These are phyloP conservation scores for Sporothrix luriei DNA, from an alignment of 2,329 filamentous ascomycete species.

Conservation along the genomic window DNA sequence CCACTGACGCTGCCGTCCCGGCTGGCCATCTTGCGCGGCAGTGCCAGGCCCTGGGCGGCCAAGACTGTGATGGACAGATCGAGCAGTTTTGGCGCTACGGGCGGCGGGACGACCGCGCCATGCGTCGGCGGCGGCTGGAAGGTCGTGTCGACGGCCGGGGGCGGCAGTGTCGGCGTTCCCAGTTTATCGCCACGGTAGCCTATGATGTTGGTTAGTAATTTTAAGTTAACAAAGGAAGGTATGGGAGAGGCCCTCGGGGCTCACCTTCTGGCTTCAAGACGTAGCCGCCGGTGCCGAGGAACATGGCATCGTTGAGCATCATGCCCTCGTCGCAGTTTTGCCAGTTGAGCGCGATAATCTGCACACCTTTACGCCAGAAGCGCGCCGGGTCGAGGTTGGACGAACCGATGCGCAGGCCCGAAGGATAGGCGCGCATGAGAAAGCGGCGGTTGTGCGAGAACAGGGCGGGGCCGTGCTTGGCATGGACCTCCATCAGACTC, in stretches of 20 bases:
- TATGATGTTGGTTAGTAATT: conserved; percentile 24
- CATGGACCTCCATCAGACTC: conserved; percentile 63
- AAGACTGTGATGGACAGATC: conserved; percentile 73
- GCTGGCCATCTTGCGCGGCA: conserved; percentile 50
- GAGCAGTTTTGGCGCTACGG: conserved; percentile 59
- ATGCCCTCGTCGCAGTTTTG: conserved; percentile 87
- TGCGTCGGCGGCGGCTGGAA: conserved; percentile 26
- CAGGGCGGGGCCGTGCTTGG: conserved; percentile 55
- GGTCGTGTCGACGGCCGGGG: conserved; percentile 31
- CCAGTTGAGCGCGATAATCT: conserved; percentile 93
- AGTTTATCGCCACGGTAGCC: conserved; percentile 47
- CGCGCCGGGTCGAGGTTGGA: conserved; percentile 83
- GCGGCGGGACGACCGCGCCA: conserved; percentile 23
- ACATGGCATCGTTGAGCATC: conserved; percentile 81
- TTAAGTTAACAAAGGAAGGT: background rate
- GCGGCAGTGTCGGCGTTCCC: conserved; percentile 32
- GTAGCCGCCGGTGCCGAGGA: conserved; percentile 75
- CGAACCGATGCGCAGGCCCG: conserved; percentile 76
- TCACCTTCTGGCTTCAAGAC: conserved; percentile 76
- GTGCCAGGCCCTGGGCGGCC: conserved; percentile 73
- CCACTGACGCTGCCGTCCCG: background rate
- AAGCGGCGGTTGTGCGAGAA: conserved; percentile 81
- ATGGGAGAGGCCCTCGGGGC: conserved; percentile 25
- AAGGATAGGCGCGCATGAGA: conserved; percentile 87
- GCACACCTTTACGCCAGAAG: conserved; percentile 86